Percentiles rank a stretch among this genome's conserved stretches.
Conservation (phyloP, 2,329 filamentous ascomycete species). For the Sclerotinia glacialis region DNA sequence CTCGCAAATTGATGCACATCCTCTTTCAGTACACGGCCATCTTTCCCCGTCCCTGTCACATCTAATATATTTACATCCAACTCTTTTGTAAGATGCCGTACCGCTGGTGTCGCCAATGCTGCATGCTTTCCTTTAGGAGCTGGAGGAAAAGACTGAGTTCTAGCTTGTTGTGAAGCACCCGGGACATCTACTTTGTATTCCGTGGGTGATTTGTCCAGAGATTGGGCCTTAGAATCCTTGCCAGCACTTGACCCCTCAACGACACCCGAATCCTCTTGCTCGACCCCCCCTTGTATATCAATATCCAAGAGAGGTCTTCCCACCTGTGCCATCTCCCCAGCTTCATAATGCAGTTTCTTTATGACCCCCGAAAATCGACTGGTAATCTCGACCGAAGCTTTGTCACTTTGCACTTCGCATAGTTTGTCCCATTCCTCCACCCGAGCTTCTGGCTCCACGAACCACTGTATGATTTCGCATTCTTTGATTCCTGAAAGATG, state of each 20-base stretch:
- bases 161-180: slow-evolving; percentile 6
- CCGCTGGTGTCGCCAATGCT: slow-evolving; percentile 83
- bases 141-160: neutral
- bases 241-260: slow-evolving; percentile 39
- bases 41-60: slow-evolving; percentile 80
- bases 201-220: neutral
- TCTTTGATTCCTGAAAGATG: slow-evolving; percentile 79
- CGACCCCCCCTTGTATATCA: slow-evolving; percentile 78
- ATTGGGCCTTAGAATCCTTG: slow-evolving; percentile 28
- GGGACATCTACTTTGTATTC: slow-evolving; percentile 17
- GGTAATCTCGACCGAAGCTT: slow-evolving; percentile 87
- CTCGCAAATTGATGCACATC: slow-evolving; percentile 76
- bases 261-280: slow-evolving; percentile 54
- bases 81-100: slow-evolving; percentile 82
- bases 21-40: slow-evolving; percentile 88
- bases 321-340: slow-evolving; percentile 93
- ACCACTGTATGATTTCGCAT: slow-evolving; percentile 99
- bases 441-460: slow-evolving; percentile 89
- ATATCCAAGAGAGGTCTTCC: slow-evolving; percentile 94
- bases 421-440: slow-evolving; percentile 98
- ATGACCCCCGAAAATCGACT: slow-evolving; percentile 93
- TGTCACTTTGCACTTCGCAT: slow-evolving; percentile 98
- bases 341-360: slow-evolving; percentile 93
- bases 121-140: slow-evolving; percentile 57
- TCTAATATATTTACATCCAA: slow-evolving; percentile 73